phyloP scores from a whole-genome alignment of 176 grass and related monocot genomes.

The Typha latifolia region DNA sequence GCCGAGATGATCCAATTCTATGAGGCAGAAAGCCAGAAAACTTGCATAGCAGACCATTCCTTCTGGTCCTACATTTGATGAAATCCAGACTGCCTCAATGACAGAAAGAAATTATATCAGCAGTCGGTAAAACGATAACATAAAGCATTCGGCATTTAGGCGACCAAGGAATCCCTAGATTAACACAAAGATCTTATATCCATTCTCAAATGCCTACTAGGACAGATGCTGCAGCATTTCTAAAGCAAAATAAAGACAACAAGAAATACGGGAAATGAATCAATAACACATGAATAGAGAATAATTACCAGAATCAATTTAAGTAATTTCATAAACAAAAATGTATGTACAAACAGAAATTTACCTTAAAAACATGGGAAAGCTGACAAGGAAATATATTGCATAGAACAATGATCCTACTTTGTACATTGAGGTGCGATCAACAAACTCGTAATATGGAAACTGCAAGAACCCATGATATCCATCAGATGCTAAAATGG shows the following conservation, averaged over 20 bases:
- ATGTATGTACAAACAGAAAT: not conserved
- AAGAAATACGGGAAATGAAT: not conserved
- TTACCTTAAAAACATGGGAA: slow-evolving; percentile 96
- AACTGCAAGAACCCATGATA: slow-evolving; percentile 51
- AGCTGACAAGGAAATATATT: slow-evolving; percentile 94
- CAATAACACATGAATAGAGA: slow-evolving; percentile 3
- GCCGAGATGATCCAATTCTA: too few species aligned
- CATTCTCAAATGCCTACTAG: not conserved
- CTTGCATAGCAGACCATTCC: too few species aligned
- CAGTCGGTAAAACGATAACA: not conserved
- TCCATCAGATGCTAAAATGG: not conserved
- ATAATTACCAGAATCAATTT: not conserved
- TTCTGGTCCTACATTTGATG: too few species aligned
- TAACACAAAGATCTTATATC: not conserved
- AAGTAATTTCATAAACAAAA: slow-evolving; percentile 3
- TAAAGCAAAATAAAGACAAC: not conserved
- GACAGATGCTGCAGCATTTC: not conserved
- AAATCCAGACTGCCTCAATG: too few species aligned
- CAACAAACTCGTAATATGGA: slow-evolving; percentile 84
- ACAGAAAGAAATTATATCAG: too few species aligned
- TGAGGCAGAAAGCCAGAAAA: too few species aligned
- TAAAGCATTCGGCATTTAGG: not conserved
- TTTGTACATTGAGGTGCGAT: slow-evolving; percentile 83
- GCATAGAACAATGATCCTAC: slow-evolving; percentile 95
- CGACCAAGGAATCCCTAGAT: not conserved